Base-by-base conservation (phyloP, 768 basidiomycete species). In the Lactarius hengduanensis region DNA sequence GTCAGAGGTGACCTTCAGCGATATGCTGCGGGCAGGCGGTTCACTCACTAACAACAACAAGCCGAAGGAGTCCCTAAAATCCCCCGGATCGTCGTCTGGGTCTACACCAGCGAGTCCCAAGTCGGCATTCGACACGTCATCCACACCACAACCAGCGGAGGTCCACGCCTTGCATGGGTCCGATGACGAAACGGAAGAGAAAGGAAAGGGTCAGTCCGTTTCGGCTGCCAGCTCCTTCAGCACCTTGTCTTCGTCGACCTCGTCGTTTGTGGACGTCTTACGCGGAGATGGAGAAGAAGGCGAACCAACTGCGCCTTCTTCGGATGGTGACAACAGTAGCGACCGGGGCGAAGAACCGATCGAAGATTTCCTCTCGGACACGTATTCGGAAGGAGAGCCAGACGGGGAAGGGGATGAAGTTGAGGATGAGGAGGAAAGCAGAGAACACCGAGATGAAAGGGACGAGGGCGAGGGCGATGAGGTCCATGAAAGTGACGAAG, bases 1-100 rank as follows among this genome's bases (percentile, higher is more conserved):
- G 1, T 76, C 78, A 41, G 66, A 69, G 30, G 83, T 81, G 69
- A 84, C 89, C 0, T 92, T 89, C 69, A 75, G 78, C n/a, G 86
- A 90, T 34, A 72, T 91, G 56, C 75, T 90, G 64, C 83, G 85
- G 72, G 74, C 69, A 18, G 77, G 57, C 15, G 41, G 70, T 41
- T 36, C 70, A 38, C 38, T 58, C 34, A 40, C 45, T 15, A 67
- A 67, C 4, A 57, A 65, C 10, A 43, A n/a, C 15, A 66, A 67
- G 40, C 15, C n/a, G 41, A 70, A 59, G 69, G 66, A n/a, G n/a
- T n/a, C 36, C 7, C 20, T 20, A 8, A 62, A 57, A 10, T 26
- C 59, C 9, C 56, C 70, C 38, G 56, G 45, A 26, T 59, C 70
- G 9, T 47, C 55, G n/a, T 41, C 36, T 34, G 40, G 22, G 16